Base-by-base conservation (phyloP, 805 yeast genomes). In the Hanseniaspora valbyensis region DNA sequence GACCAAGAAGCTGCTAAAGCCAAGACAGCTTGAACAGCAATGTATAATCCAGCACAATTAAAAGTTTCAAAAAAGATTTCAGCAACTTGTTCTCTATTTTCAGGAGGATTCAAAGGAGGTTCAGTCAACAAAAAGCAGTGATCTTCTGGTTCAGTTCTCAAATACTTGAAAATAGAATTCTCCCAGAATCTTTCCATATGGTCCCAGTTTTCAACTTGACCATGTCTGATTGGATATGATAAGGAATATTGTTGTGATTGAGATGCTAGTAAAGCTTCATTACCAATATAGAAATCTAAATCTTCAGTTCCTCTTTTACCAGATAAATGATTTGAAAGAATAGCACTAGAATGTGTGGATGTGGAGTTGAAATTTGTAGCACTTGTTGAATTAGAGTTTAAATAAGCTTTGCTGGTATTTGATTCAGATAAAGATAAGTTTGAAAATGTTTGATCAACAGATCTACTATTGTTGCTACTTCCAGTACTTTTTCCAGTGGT, bases 141-240 rank as follows among this genome's bases (percentile, higher is more conserved):
- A 68, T 92, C 99, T 66, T 92, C 99, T 14, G 99, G 99, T 69
- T 92, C 98, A 65, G 97, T 87, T 66, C 96, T 80, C 59, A 92
- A 75, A 65, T 92, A 92, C 69, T 92, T 90, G 73, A 92, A 92
- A 61, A 92, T 89, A 42, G 95, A 86, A 61, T 85, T 84, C 63
- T 92, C 97, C 98, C 98, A 92, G 67, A 88, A 90, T 64, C 98
- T 76, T 68, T 92, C 98, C 98, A 92, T 92, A 64, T 92, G 96
- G 69, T 92, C 98, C 98, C 98, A 92, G 66, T 92, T 87, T 67
- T 92, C 98, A 55, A 92, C 83, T 71, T 92, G 98, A 24, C 98
- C 98, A 63, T 92, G 98, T 66, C 88, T 83, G 54, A 92, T 88
- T 18, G 98, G 98, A 62, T 92, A 92, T 55, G 80, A 77, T 53